These are phyloP conservation scores for Neofusicoccum kwambonambiense DNA, from an alignment of 2,329 filamentous ascomycete genomes.

Conservation along the genomic window DNA sequence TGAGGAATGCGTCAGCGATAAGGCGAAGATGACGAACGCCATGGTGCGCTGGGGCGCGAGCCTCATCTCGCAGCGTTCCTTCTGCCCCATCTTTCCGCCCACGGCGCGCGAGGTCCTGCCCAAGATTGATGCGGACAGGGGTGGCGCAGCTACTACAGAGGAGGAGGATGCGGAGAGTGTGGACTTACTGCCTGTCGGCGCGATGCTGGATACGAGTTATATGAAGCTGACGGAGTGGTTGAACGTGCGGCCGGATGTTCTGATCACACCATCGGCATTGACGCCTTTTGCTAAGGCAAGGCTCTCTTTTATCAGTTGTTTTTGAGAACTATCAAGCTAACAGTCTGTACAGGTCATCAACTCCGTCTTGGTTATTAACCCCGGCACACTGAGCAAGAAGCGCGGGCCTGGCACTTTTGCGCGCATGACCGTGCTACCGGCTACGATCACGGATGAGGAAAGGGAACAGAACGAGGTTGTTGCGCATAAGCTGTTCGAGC, in stretches of 20 bases:
- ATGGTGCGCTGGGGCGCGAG: slow-evolving; percentile 72
- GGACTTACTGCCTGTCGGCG: slow-evolving; percentile 55
- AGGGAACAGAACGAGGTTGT: slow-evolving; percentile 54
- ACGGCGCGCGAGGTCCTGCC: slow-evolving; percentile 67
- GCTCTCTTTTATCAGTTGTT: neutral
- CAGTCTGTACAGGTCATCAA: slow-evolving; percentile 71
- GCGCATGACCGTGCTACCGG: slow-evolving; percentile 71
- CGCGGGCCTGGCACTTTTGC: slow-evolving; percentile 83
- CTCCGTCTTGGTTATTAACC: slow-evolving; percentile 86
- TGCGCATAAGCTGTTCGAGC: slow-evolving; percentile 74
- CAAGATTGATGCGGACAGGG: slow-evolving; percentile 41
- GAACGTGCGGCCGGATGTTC: slow-evolving; percentile 77
- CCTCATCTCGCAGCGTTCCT: slow-evolving; percentile 86
- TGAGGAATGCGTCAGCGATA: slow-evolving; percentile 65
- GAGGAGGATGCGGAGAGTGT: slow-evolving; percentile 31
- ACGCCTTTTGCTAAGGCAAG: slow-evolving; percentile 84
- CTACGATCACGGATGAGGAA: slow-evolving; percentile 59
- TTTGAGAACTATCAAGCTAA: neutral
- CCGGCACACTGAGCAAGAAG: slow-evolving; percentile 81
- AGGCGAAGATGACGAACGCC: slow-evolving; percentile 57
- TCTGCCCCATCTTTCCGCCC: slow-evolving; percentile 85
- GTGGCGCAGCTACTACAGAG: slow-evolving; percentile 52
- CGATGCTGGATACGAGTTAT: slow-evolving; percentile 79
- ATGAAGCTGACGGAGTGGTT: slow-evolving; percentile 89
- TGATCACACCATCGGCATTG: slow-evolving; percentile 78